These are phyloP conservation scores for Colletotrichum tabaci DNA, from an alignment of 2,329 filamentous ascomycete species.

Conservation along the genomic window DNA sequence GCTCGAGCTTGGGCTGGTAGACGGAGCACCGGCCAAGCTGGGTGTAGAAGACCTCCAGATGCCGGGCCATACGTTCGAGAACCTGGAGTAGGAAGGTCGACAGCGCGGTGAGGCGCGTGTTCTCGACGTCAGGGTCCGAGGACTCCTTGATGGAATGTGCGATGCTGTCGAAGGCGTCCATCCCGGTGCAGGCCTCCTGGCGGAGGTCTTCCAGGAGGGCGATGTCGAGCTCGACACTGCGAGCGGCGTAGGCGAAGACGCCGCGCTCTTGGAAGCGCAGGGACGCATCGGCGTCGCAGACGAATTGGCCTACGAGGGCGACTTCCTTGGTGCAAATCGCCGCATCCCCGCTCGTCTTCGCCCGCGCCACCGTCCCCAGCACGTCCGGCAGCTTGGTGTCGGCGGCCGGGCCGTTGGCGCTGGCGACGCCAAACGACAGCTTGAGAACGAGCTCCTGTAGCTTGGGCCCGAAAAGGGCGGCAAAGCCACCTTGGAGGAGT, in stretches of 20 bases:
- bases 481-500: conserved; percentile 65
- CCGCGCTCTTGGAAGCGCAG: conserved; percentile 65
- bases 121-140: conserved; percentile 55
- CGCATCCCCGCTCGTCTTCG: conserved; percentile 62
- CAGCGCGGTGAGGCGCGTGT: conserved; percentile 55
- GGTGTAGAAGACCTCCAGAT: conserved; percentile 66
- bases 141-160: conserved; percentile 46
- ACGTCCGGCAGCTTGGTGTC: conserved; percentile 62
- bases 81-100: conserved; percentile 65
- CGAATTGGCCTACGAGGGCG: conserved; percentile 64
- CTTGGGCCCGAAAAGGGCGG: conserved; percentile 65
- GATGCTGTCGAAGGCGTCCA: conserved; percentile 68
- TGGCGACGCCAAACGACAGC: conserved; percentile 65
- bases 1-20: conserved; percentile 66
- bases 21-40: conserved; percentile 64
- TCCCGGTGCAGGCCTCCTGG: conserved; percentile 66
- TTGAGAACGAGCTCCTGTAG: conserved; percentile 69
- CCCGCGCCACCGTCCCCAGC: conserved; percentile 57
- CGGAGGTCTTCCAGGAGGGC: conserved; percentile 67
- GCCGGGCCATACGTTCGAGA: conserved; percentile 66
- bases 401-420: conserved; percentile 51
- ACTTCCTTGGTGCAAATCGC: conserved; percentile 63
- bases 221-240: conserved; percentile 65
- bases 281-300: conserved; percentile 61
- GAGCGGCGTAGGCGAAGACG: conserved; percentile 64